Conservation (phyloP, 768 basidiomycete genomes). For the Trametes gibbosa region DNA sequence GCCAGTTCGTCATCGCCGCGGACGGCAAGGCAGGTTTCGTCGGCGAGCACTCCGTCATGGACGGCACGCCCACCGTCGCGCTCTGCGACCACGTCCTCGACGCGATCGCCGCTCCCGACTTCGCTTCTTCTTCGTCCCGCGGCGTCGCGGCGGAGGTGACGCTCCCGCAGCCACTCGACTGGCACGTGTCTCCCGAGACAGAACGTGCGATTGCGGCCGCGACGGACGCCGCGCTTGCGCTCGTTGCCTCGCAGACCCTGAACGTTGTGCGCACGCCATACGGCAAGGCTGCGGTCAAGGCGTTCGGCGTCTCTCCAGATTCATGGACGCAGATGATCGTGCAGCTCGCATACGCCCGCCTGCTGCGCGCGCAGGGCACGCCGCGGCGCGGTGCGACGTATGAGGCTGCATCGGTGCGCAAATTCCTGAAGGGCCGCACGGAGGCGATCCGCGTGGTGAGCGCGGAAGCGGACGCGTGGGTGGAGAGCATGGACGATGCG, state of each 20-base stretch:
- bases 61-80: slow-evolving; percentile 79
- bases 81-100: slow-evolving; percentile 69
- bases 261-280: slow-evolving; percentile 66
- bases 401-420: slow-evolving; percentile 89
- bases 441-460: slow-evolving; percentile 90
- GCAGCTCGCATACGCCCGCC: slow-evolving; percentile 82
- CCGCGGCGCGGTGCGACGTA: slow-evolving; percentile 78
- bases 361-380: slow-evolving; percentile 41
- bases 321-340: slow-evolving; percentile 93
- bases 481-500: slow-evolving; percentile 65
- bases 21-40: slow-evolving; percentile 80
- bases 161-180: slow-evolving; percentile 36
- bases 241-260: slow-evolving; percentile 63
- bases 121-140: slow-evolving; percentile 53
- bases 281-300: slow-evolving; percentile 85
- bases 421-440: slow-evolving; percentile 86
- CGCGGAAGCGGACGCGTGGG: slow-evolving; percentile 74
- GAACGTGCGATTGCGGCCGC: slow-evolving; percentile 54
- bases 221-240: slow-evolving; percentile 49
- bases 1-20: slow-evolving; percentile 83
- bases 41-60: slow-evolving; percentile 93
- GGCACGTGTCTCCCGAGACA: slow-evolving; percentile 52
- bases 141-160: slow-evolving; percentile 15
- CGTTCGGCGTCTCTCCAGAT: slow-evolving; percentile 87
- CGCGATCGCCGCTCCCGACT: slow-evolving; percentile 54